A percentile compares a stretch with the other conserved stretches of the same genome.
Conservation (phyloP, 1,139 yeast genomes). For the Candida mesenterica region DNA sequence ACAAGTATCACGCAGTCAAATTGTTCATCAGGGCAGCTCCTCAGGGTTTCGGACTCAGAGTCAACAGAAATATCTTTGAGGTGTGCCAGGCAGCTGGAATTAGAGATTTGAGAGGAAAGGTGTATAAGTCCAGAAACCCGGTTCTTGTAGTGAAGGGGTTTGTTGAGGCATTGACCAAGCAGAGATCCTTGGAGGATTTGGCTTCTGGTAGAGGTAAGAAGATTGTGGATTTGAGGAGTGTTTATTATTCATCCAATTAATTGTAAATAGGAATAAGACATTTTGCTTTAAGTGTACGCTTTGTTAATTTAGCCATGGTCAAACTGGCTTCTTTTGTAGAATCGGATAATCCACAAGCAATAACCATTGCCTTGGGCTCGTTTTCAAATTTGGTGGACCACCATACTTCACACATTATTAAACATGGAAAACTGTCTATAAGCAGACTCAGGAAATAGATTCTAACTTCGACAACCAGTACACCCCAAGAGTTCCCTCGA, state of each 20-base stretch:
- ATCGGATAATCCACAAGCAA: no score
- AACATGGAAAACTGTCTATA: no score
- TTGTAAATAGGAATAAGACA: conserved; percentile 1
- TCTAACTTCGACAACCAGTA: no score
- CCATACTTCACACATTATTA: no score
- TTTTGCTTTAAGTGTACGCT: background rate
- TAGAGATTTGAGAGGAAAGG: conserved; percentile 87
- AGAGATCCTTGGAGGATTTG: conserved; percentile 79
- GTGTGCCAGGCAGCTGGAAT: conserved; percentile 95
- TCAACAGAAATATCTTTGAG: conserved; percentile 86
- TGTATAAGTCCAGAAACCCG: conserved; percentile 87
- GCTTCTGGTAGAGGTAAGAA: conserved; percentile 94
- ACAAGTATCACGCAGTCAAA: conserved; percentile 85
- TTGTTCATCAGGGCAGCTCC: conserved; percentile 84
- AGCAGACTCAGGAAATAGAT: no score
- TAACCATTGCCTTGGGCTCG: no score
- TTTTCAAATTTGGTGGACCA: no score
- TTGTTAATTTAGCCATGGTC: no score
- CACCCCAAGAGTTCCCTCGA: no score
- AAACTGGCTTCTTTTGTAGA: no score
- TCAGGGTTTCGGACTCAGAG: conserved; percentile 92
- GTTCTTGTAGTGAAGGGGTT: conserved; percentile 94
- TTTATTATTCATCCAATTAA: conserved; percentile 60
- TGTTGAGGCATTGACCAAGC: conserved; percentile 80
- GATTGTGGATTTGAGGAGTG: conserved; percentile 87